Conservation (phyloP, 345 rosid species). For the Turritis glabra region DNA sequence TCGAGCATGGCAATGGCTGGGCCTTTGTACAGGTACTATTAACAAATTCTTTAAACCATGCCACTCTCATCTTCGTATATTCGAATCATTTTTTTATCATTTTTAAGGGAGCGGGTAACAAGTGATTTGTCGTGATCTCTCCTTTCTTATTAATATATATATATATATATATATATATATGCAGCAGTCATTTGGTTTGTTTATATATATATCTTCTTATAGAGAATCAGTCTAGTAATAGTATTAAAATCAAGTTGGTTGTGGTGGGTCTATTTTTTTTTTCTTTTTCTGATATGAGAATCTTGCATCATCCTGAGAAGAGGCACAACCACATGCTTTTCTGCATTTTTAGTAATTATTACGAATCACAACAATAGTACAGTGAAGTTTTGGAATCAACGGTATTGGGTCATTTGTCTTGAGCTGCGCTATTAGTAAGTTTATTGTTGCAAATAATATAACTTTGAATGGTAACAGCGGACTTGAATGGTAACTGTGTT, state of each 20-base stretch:
- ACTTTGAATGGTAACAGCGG: neutral
- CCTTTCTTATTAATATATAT: constrained; percentile 1
- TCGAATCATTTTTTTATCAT: neutral
- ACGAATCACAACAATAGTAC: constrained; percentile 4
- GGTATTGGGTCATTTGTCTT: neutral
- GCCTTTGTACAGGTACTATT: constrained; percentile 92
- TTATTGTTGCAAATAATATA: neutral
- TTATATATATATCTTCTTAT: constrained; percentile 4
- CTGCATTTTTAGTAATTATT: constrained; percentile 18
- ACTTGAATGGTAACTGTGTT: too few relatives aligned
- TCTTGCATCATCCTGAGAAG: constrained; percentile 30
- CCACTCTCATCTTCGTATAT: constrained; percentile 6
- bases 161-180: neutral
- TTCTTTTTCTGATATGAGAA: constrained; percentile 17
- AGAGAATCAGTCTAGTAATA: constrained; percentile 8
- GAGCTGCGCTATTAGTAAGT: neutral
- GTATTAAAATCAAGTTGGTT: constrained; percentile 21
- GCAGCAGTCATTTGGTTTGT: constrained; percentile 11
- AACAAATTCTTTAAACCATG: constrained; percentile 7
- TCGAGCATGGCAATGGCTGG: constrained; percentile 92
- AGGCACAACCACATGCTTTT: constrained; percentile 38
- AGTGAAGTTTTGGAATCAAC: constrained; percentile 3
- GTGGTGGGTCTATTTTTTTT: constrained; percentile 22
- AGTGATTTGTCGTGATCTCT: constrained; percentile 14
- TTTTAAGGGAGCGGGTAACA: constrained; percentile 12